phyloP scores from a whole-genome alignment of 768 basidiomycete species.

The Myochromella boudieri region DNA sequence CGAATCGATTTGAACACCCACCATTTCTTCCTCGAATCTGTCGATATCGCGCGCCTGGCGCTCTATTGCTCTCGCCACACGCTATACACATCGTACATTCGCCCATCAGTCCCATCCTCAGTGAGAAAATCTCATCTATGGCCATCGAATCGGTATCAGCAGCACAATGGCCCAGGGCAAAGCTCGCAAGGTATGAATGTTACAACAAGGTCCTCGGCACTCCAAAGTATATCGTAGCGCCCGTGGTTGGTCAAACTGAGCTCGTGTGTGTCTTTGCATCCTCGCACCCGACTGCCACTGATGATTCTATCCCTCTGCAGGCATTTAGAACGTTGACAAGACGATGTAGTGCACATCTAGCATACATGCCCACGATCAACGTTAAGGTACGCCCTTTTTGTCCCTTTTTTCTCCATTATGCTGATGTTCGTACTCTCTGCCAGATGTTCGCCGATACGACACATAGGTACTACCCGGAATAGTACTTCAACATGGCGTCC shows the following conservation, averaged over 20 bases:
- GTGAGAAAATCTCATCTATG: too few relatives aligned
- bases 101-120: too few relatives aligned
- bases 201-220: constrained; percentile 77
- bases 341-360: constrained; percentile 79
- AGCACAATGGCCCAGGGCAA: too few relatives aligned
- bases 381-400: constrained; percentile 59
- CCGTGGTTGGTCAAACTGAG: constrained; percentile 99
- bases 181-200: constrained; percentile 79
- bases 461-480: constrained; percentile 56
- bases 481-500: constrained; percentile 63
- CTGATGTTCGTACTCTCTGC: background rate
- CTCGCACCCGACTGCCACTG: background rate
- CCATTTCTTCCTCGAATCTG: too few relatives aligned
- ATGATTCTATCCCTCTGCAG: constrained; percentile 39
- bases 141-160: too few relatives aligned
- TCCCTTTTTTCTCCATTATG: background rate
- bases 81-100: too few relatives aligned
- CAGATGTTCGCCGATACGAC: constrained; percentile 63
- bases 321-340: constrained; percentile 88
- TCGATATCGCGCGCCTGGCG: too few relatives aligned
- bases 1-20: too few relatives aligned
- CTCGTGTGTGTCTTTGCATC: constrained; percentile 54
- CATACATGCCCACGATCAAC: constrained; percentile 98
- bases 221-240: constrained; percentile 89
- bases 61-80: too few relatives aligned